Evolutionary conservation across 441 rosid genomes (phyloP), one percentile per base, ranked within the genome.

Genomic region (Erodium trifolium): DNA sequence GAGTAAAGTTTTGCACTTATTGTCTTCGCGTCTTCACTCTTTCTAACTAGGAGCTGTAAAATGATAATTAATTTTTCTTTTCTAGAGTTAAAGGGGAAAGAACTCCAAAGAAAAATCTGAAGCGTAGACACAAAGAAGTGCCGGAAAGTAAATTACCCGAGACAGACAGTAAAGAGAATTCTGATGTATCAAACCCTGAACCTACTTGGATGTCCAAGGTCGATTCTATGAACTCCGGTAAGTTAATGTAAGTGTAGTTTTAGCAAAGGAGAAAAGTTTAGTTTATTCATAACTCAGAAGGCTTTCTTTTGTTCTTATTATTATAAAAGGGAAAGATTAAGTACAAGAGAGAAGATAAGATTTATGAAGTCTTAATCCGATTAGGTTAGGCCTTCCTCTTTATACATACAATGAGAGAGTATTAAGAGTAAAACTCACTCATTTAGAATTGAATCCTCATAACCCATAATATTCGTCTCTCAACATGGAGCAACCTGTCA

Each of bases 41-140:
- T 23, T 23, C 27, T 23, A 51, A 68, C 57, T 59, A 39, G 71
- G 67, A 31, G 31, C 69, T 47, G 63, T 43, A 45, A 73, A 18
- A 65, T 74, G 63, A 29, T 76, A 75, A 62, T 29, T 63, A 63
- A 47, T 53, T 23, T 67, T 70, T 65, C 64, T 39, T 63, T 55
- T 19, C 23, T 67, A 95, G 98, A 72, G 83, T 79, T 43, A 90
- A 90, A 81, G 87, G 88, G 49, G 90, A 84, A 87, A 85, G 97
- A 84, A 95, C 93, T 62, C 96, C 96, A 17, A 92, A 85, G 91
- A 92, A 87, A 70, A 76, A 77, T 71, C 19, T 78, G 51, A 88
- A 75, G 81, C 81, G 43, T 12, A 57, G 68, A 17, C 75, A 70
- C 51, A 79, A 80, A 78, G 67, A 71, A 71, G 72, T 63, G 55